phyloP scores from a whole-genome alignment of 2,329 filamentous ascomycete species.

The Neofusicoccum umdonicola region DNA sequence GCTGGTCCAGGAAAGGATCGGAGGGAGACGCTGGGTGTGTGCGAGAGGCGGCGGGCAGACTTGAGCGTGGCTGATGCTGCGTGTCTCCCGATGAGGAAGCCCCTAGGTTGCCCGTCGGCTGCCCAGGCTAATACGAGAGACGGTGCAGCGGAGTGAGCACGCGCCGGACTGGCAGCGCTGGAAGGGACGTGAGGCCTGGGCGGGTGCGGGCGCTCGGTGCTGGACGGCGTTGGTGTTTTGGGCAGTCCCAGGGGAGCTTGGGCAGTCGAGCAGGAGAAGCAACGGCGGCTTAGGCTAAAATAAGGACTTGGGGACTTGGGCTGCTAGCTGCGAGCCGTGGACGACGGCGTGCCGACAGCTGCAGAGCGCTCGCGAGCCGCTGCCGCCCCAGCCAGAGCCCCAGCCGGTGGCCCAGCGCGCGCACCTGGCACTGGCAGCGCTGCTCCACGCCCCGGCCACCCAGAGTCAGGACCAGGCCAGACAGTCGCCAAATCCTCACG shows the following conservation, averaged over 20 bases:
- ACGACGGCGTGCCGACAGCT: slow-evolving; percentile 1
- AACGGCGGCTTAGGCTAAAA: slow-evolving; percentile 15
- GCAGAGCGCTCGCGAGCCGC: background rate
- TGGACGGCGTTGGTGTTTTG: background rate
- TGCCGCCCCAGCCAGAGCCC: slow-evolving; percentile 11
- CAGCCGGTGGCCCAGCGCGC: background rate
- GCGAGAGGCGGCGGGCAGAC: slow-evolving; percentile 8
- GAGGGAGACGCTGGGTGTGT: slow-evolving; percentile 6
- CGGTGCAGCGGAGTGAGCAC: slow-evolving; percentile 10
- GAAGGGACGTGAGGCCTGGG: background rate
- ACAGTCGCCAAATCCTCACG: background rate
- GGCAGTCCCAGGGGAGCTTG: slow-evolving; percentile 9
- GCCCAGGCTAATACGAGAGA: slow-evolving; percentile 14
- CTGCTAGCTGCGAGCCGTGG: slow-evolving; percentile 3
- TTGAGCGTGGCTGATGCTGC: slow-evolving; percentile 10
- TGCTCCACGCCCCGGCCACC: background rate
- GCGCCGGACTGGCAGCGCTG: background rate
- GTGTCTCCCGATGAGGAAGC: slow-evolving; percentile 12
- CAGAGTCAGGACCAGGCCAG: background rate
- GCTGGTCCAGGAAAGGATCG: slow-evolving; percentile 17
- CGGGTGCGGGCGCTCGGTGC: background rate
- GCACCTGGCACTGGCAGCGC: too few relatives aligned
- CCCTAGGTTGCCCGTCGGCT: slow-evolving; percentile 12
- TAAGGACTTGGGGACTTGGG: slow-evolving; percentile 10
- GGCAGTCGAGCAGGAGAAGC: slow-evolving; percentile 8